Conservation (phyloP, 495 filamentous ascomycete genomes). For the Tuber brumale region DNA sequence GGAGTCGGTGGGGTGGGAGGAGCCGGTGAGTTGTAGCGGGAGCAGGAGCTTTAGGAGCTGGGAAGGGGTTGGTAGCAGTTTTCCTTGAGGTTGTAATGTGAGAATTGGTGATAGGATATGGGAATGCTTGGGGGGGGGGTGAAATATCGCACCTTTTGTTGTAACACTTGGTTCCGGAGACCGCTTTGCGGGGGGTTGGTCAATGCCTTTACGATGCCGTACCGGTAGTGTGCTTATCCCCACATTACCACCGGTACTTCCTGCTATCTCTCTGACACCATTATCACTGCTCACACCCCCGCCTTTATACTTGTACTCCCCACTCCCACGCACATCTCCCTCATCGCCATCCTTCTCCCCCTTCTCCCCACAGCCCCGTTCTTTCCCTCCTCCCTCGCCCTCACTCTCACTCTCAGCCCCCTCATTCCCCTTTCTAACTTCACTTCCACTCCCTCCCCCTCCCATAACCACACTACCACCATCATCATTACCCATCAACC, state of each 20-base stretch:
- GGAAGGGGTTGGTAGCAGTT: conserved; percentile 83
- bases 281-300: background rate
- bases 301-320: conserved; percentile 45
- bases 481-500: background rate
- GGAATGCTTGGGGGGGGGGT: conserved; percentile 15
- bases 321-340: conserved; percentile 35
- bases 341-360: conserved; percentile 13
- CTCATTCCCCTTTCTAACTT: conserved; percentile 3
- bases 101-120: conserved; percentile 52
- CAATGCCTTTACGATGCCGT: conserved; percentile 65
- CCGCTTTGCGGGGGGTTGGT: conserved; percentile 52
- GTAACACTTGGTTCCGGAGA: conserved; percentile 36
- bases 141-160: conserved; percentile 32
- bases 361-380: conserved; percentile 11
- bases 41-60: conserved; percentile 83
- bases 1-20: conserved; percentile 46
- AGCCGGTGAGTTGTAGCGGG: conserved; percentile 57
- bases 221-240: conserved; percentile 45
- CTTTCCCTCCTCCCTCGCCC: conserved; percentile 44
- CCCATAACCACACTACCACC: background rate
- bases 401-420: conserved; percentile 15
- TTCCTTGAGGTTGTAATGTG: conserved; percentile 55
- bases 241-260: conserved; percentile 3
- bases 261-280: conserved; percentile 5
- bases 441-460: background rate